Evolutionary conservation across 164 flowering plant genomes (phyloP).

Genomic region (Magnolia changhungtana): DNA sequence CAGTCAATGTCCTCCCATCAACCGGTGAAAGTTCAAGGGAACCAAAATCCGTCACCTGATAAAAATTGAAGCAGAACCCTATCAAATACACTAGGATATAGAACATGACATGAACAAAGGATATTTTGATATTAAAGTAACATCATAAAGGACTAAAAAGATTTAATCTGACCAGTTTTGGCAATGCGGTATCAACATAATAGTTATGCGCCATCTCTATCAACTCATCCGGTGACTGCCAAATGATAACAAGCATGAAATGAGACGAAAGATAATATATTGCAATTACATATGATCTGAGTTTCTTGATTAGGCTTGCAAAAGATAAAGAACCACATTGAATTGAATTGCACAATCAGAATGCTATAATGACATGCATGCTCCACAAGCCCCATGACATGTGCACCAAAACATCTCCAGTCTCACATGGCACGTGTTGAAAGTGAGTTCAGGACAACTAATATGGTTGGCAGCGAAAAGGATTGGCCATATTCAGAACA

Average conservation of each 20-base stretch:
- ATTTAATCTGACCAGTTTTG: constrained; percentile 65
- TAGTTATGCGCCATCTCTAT: constrained; percentile 88
- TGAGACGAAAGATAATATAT: constrained; percentile 7
- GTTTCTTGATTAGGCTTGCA: neutral
- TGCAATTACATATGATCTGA: neutral
- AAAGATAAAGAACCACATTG: neutral
- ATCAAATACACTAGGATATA: constrained; percentile 10
- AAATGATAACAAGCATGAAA: constrained; percentile 10
- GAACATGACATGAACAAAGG: neutral
- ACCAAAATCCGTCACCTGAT: constrained; percentile 94
- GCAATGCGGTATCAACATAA: constrained; percentile 82
- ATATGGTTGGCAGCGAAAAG: too few relatives aligned
- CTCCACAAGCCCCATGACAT: too few relatives aligned
- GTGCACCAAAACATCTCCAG: too few relatives aligned
- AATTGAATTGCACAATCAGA: neutral
- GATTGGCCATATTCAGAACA: too few relatives aligned
- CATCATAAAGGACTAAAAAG: neutral
- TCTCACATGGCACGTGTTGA: too few relatives aligned
- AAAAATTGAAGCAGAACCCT: constrained; percentile 12
- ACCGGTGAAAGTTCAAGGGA: constrained; percentile 97
- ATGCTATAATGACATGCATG: too few relatives aligned
- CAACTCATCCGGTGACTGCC: constrained; percentile 80
- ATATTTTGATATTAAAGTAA: neutral
- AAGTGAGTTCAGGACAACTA: too few relatives aligned
- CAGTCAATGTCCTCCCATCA: constrained; percentile 95